A percentile compares a stretch with the other conserved stretches of the same genome.
Evolutionary conservation across 371 early-diverging fungal species (phyloP).

Genomic region (Blakeslea trispora): DNA sequence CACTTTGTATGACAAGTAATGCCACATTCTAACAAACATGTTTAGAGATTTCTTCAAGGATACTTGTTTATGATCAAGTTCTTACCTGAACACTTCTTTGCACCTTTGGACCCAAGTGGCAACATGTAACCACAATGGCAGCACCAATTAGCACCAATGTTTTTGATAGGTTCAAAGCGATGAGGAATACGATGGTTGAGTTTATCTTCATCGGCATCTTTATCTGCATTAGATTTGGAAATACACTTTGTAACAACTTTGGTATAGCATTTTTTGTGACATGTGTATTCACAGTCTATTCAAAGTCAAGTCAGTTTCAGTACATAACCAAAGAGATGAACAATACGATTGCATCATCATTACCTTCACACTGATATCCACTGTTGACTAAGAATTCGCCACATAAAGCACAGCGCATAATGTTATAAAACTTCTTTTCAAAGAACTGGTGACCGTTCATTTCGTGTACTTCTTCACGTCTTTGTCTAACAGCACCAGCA

Average conservation of each 20-base stretch:
- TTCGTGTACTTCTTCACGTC: conserved; percentile 75
- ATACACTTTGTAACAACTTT: conserved; percentile 93
- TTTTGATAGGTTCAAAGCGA: conserved; percentile 83
- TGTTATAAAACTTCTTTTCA: conserved; percentile 84
- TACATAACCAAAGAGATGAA: too few species aligned
- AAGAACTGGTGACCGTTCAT: conserved; percentile 93
- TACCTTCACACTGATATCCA: conserved; percentile 93
- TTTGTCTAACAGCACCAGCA: conserved; percentile 88
- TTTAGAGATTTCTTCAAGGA: neutral
- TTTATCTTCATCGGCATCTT: conserved; percentile 67
- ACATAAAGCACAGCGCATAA: conserved; percentile 96
- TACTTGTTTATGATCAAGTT: neutral
- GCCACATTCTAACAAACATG: conserved; percentile 69
- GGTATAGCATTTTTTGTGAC: conserved; percentile 89
- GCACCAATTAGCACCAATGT: conserved; percentile 91
- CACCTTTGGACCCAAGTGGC: conserved; percentile 74
- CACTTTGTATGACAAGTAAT: conserved; percentile 90
- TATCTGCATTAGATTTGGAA: conserved; percentile 62
- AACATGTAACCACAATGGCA: conserved; percentile 97
- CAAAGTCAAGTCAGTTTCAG: neutral
- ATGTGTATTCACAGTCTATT: conserved; percentile 90
- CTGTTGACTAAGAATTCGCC: conserved; percentile 86
- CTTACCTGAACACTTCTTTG: conserved; percentile 63
- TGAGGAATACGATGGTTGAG: conserved; percentile 94
- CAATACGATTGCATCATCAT: neutral